Evolutionary conservation across 1,284 basidiomycete genomes (phyloP), one percentile per base, ranked within the genome.

Genomic region (Apiotrichum mycotoxinovorans): DNA sequence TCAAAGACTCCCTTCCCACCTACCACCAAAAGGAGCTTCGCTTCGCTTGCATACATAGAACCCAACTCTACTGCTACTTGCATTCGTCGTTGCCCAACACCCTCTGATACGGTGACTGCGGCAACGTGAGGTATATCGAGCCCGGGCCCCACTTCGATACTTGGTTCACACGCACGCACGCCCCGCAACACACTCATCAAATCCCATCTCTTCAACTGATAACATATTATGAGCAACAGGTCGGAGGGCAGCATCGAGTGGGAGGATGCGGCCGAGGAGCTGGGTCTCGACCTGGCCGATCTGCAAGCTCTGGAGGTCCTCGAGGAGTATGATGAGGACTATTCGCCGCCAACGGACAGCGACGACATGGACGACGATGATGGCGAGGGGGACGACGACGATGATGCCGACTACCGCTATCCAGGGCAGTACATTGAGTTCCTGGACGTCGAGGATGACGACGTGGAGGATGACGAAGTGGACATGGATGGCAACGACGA

Each of bases 401-500:
- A n/a, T 12, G 50, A 52, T n/a, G 51, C 41, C 25, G 49, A 44
- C 27, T 25, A 52, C 33, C 20, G 25, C 3, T 38, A 33, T 17
- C 12, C 2, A n/a, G 25, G 35, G 20, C 25, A 42, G 11, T 52
- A 41, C 22, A 34, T 47, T n/a, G 46, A 42, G 23, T 38, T 25
- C 5, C 20, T 27, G 23, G 33, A 49, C 34, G 37, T 57, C 14
- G 64, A 65, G 35, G 61, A 56, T 15, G 58, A 59, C 17, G 66
- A 70, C 17, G 64, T 69, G 2, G 60, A 41, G 9, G 45, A 46
- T 11, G 53, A 60, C 2, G 51, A 41, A 12, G 64, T 59, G 30
- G 52, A 56, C 1, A 57, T 63, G 37, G 60, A 60, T 18, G 62
- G 59, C 20, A 58, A 49, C 25, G 50, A 60, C n/a, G 64, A 63